Evolutionary conservation across 805 yeast genomes (phyloP), one percentile per base, ranked within the genome.

Genomic region (Metschnikowia colocasiae): DNA sequence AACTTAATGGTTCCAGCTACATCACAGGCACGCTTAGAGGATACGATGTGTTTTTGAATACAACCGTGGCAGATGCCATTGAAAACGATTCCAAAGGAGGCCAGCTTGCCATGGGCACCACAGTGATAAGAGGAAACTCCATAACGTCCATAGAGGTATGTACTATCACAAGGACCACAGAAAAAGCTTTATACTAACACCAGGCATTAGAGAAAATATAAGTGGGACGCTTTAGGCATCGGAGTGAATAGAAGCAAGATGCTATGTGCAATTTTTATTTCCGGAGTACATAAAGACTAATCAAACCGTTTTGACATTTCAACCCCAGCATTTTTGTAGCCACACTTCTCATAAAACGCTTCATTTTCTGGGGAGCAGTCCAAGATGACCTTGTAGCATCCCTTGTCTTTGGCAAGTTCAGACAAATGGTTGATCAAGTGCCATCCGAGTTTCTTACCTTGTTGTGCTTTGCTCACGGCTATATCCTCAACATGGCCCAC

Each of bases 401-500:
- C 94, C 12, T 58, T 60, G 2, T 66, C 58, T 44, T 75, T 56
- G 2, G 87, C 97, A 26, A 86, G 60, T 20, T 71, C 68, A 3
- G 83, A 77, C 60, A 92, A 72, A 7, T 78, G 70, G 15, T 74
- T 69, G 54, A 92, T 87, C 65, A 92, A 63, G 15, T 74, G 67
- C 55, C 75, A 71, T 0, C 99, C 99, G 40, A 92, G 69, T 56
- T 80, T 80, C 61, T 84, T 82, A 6, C 99, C 99, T 60, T 91
- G 97, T 61, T 87, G 87, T 16, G 74, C 68, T 26, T 64, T 61
- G 16, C 81, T 74, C 3, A 92, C 95, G 1, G 97, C 85, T 51
- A 92, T 92, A 63, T 92, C 99, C 61, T 92, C 99, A 53, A 92
- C 85, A 68, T 92, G 98, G 1, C 98, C 98, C 4, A 88, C 95